These are phyloP conservation scores for Ascochyta lentis DNA, from an alignment of 2,329 filamentous ascomycete species.

Conservation along the genomic window DNA sequence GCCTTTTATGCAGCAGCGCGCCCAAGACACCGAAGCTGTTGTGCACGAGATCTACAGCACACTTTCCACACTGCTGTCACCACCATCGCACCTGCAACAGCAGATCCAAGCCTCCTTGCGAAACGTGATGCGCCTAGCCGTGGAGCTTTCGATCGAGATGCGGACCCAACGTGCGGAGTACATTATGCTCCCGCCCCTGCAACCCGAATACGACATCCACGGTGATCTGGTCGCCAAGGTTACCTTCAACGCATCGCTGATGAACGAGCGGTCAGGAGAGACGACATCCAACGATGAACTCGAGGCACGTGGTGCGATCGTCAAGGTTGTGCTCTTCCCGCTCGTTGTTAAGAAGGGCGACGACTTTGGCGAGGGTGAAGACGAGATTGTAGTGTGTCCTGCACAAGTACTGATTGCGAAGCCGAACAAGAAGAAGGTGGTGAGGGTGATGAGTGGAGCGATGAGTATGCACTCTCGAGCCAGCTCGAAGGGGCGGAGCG, in stretches of 20 bases:
- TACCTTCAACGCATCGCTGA: slow-evolving; percentile 88
- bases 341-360: slow-evolving; percentile 96
- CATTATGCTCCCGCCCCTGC: slow-evolving; percentile 95
- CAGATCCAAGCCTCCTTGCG: slow-evolving; percentile 85
- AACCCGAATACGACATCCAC: slow-evolving; percentile 92
- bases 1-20: slow-evolving; percentile 81
- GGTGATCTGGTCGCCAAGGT: slow-evolving; percentile 89
- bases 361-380: slow-evolving; percentile 83
- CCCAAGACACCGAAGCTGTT: slow-evolving; percentile 93
- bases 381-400: slow-evolving; percentile 93
- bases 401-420: slow-evolving; percentile 86
- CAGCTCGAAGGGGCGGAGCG: slow-evolving; percentile 38
- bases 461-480: slow-evolving; percentile 54
- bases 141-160: slow-evolving; percentile 94
- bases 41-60: slow-evolving; percentile 88
- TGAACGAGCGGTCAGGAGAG: slow-evolving; percentile 88
- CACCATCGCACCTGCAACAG: slow-evolving; percentile 78
- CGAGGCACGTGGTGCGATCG: slow-evolving; percentile 75
- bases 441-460: slow-evolving; percentile 57
- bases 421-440: slow-evolving; percentile 56
- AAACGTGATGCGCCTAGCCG: slow-evolving; percentile 86
- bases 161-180: slow-evolving; percentile 95
- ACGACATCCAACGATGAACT: slow-evolving; percentile 77
- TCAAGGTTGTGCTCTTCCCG: slow-evolving; percentile 93
- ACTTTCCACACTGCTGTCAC: slow-evolving; percentile 82